Percentiles rank a stretch among this genome's conserved stretches.
phyloP scores from a whole-genome alignment of 78 protist genomes.

The Speleostelium caveatum region DNA sequence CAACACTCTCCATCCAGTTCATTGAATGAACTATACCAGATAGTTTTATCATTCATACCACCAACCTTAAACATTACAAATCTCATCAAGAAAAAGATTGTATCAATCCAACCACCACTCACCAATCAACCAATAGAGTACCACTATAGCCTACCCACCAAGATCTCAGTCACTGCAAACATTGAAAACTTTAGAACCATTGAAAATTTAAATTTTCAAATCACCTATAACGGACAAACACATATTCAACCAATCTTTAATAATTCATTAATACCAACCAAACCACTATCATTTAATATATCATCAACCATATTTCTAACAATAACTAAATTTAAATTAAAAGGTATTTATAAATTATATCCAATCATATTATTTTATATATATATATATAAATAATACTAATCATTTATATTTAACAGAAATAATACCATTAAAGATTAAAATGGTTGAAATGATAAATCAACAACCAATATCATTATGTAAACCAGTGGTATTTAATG shows the following conservation, averaged over 20 bases:
- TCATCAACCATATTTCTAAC: not conserved
- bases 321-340: slow-evolving; percentile 3
- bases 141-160: slow-evolving; percentile 23
- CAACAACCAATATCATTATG: slow-evolving; percentile 16
- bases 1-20: too few species aligned
- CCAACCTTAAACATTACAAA: slow-evolving; percentile 28
- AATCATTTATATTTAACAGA: slow-evolving; percentile 8
- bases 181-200: slow-evolving; percentile 53
- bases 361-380: too few species aligned
- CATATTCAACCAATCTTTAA: slow-evolving; percentile 19
- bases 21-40: not conserved
- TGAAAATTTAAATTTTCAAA: slow-evolving; percentile 26
- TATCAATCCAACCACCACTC: slow-evolving; percentile 1
- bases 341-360: too few species aligned
- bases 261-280: slow-evolving; percentile 32
- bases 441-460: slow-evolving; percentile 21
- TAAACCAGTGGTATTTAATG: not conserved
- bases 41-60: not conserved
- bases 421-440: slow-evolving; percentile 14
- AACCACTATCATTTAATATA: slow-evolving; percentile 45
- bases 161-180: slow-evolving; percentile 17
- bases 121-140: slow-evolving; percentile 32
- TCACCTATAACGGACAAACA: not conserved
- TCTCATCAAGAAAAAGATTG: slow-evolving; percentile 35
- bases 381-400: too few species aligned